Evolutionary conservation across 345 rosid genomes (phyloP), one percentile per base, ranked within the genome.

Genomic region (Eucalyptus pumila): DNA sequence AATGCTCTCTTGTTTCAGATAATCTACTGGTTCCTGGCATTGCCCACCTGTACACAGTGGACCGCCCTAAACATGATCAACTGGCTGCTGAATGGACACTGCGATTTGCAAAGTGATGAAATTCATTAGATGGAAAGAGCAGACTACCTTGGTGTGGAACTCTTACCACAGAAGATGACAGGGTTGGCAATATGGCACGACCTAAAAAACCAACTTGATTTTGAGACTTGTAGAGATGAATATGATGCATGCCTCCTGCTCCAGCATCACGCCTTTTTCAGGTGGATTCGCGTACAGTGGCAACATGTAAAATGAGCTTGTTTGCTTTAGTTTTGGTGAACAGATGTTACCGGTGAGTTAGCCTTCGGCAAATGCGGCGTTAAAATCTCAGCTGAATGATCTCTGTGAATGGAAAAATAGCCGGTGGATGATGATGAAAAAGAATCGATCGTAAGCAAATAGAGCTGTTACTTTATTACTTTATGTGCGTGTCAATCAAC

Each of bases 11-110:
- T 49, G 27, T 89, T 83, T 89, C 96, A 97, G 99, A 94, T 93
- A 92, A 94, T 91, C 93, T 97, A 65, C 91, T 88, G 87, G 90
- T 92, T 58, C 96, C 96, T 32, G 93, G 92, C 86, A 93, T 96
- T 90, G 98, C 98, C 42, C 95, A 90, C 90, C 93, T 95, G 92
- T 96, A 95, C 93, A 92, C 95, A 88, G 89, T 94, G 30, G 99
- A 97, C 87, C 93, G 92, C 90, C 96, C 96, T 62, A 97, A 96
- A 87, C 98, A 97, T 50, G 96, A 96, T 65, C 94, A 93, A 91
- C 89, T 96, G 54, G 99, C 99, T 72, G 91, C 94, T 44, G 96
- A 97, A 91, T 97, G 99, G 99, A 97, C 99, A 7, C 85, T 93
- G 92, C 93, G 99, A 87, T 97, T 97, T 76, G 99, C 99, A 85